Conservation (phyloP, 1,284 basidiomycete species). For the Cryptococcus sp. region DNA sequence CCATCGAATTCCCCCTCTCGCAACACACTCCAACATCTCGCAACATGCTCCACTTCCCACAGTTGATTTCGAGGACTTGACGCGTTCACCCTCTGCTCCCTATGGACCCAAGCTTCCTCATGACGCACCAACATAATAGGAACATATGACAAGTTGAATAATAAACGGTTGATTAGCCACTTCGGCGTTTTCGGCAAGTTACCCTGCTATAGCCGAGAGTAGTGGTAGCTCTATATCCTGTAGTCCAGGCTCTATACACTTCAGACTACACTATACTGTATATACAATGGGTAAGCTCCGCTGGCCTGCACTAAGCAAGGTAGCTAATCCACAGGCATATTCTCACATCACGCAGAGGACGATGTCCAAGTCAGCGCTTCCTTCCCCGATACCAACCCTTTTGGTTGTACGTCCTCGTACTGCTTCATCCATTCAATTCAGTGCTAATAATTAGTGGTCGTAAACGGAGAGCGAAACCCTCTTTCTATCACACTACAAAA, state of each 20-base stretch:
- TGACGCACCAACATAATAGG: too few relatives aligned
- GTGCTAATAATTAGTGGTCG: conserved; percentile 57
- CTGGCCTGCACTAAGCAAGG: not conserved
- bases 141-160: not conserved
- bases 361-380: conserved; percentile 61
- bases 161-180: not conserved
- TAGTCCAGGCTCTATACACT: not conserved
- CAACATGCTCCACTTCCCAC: too few relatives aligned
- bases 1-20: too few relatives aligned
- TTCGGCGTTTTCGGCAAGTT: too few relatives aligned
- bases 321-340: conserved; percentile 21
- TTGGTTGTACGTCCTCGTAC: conserved; percentile 63
- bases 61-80: too few relatives aligned
- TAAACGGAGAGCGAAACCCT: conserved; percentile 78
- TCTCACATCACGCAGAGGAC: conserved; percentile 25
- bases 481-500: conserved; percentile 68
- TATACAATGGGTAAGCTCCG: not conserved
- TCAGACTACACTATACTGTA: not conserved
- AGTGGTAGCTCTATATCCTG: not conserved
- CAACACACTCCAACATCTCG: too few relatives aligned
- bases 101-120: too few relatives aligned
- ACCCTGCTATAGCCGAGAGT: not conserved
- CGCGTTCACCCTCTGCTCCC: too few relatives aligned
- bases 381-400: conserved; percentile 72
- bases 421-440: not conserved